These are phyloP conservation scores for Gracilariopsis chorda DNA, from an alignment of 23 red algal species.

Conservation along the genomic window DNA sequence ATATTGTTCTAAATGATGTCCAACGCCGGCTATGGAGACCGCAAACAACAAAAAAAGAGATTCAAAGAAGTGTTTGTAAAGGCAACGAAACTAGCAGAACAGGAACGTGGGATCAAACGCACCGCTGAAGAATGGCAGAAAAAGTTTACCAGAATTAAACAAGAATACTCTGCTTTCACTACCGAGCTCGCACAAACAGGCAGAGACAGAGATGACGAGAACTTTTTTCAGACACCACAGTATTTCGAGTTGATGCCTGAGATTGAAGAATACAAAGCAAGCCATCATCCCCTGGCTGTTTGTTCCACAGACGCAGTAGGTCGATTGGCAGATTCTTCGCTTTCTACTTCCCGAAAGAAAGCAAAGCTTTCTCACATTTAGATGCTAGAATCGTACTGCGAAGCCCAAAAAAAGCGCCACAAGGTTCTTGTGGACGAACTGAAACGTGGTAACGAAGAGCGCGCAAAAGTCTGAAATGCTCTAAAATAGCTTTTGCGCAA, in stretches of 20 bases:
- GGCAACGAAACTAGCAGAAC: not conserved
- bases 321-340: not conserved
- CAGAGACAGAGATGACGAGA: not conserved
- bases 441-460: constrained; percentile 17
- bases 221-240: not conserved
- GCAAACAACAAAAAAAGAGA: not conserved
- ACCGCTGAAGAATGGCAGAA: not conserved
- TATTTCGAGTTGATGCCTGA: constrained; percentile 1
- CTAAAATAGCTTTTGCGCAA: not conserved
- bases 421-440: not conserved
- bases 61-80: not conserved
- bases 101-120: not conserved
- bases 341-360: not conserved
- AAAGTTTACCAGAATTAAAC: not conserved
- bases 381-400: not conserved
- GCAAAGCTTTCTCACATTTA: not conserved
- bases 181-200: not conserved
- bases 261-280: not conserved
- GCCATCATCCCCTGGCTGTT: not conserved
- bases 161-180: not conserved
- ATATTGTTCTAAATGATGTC: not conserved
- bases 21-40: not conserved
- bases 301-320: too few relatives aligned
- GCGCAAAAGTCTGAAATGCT: not conserved
- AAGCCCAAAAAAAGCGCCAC: not conserved